Conservation (phyloP, 2,329 filamentous ascomycete species). For the Madurella fahalii region DNA sequence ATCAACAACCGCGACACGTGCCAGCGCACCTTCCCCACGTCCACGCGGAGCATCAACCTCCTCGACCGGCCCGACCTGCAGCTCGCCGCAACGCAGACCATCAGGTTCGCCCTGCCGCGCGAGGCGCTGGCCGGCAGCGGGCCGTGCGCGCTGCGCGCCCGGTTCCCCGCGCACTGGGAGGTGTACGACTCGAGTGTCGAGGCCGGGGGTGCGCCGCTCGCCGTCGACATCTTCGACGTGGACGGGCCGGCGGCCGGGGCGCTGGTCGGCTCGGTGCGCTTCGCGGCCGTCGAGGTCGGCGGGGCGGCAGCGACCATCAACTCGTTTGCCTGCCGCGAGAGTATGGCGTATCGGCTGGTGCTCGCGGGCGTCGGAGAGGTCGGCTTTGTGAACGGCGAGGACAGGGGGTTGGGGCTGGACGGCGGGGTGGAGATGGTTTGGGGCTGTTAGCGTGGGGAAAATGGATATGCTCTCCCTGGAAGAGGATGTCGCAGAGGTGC, state of each 20-base stretch:
- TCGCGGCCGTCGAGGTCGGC: conserved; percentile 12
- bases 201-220: conserved; percentile 11
- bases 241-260: conserved; percentile 24
- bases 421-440: conserved; percentile 4
- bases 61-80: conserved; percentile 3
- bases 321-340: conserved; percentile 27
- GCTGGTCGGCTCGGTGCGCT: conserved; percentile 25
- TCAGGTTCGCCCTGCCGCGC: conserved; percentile 21
- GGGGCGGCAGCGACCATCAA: conserved; percentile 20
- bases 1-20: not conserved
- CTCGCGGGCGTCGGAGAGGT: conserved; percentile 15
- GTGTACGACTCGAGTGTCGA: conserved; percentile 22
- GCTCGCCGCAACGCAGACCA: conserved; percentile 3
- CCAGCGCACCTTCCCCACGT: conserved; percentile 8
- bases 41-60: conserved; percentile 3
- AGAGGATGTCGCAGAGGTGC: no score
- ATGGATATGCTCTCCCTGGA: not conserved
- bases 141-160: conserved; percentile 28
- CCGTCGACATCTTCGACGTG: conserved; percentile 20
- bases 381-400: conserved; percentile 12
- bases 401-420: not conserved
- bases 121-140: conserved; percentile 12
- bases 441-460: conserved; percentile 1
- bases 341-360: conserved; percentile 25
- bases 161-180: conserved; percentile 29